Evolutionary conservation across 1,284 basidiomycete genomes (phyloP).

Genomic region (Cryptococcus wingfieldii): DNA sequence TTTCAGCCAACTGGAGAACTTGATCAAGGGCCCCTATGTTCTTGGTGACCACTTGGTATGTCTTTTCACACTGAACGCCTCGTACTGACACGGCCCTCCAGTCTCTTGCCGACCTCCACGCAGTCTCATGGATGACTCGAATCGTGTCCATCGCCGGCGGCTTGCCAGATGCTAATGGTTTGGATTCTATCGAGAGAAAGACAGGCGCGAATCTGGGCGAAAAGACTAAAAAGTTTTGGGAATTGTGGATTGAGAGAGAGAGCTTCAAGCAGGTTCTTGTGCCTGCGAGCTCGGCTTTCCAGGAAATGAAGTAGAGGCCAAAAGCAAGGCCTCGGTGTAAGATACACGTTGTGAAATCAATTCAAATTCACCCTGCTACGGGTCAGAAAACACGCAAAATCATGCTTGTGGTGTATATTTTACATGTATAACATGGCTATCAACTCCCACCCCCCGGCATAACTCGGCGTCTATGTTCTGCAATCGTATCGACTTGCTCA

Average conservation of each 20-base stretch:
- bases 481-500: neutral
- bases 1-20: constrained; percentile 54
- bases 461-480: too few species aligned
- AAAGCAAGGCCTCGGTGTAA: neutral
- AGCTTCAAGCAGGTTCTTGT: constrained; percentile 67
- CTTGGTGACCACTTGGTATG: constrained; percentile 58
- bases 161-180: constrained; percentile 49
- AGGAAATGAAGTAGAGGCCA: neutral
- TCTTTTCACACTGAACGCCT: neutral
- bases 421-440: neutral
- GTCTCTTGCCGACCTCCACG: constrained; percentile 73
- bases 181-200: constrained; percentile 35
- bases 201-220: constrained; percentile 37
- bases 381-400: too few species aligned
- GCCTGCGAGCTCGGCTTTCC: constrained; percentile 11
- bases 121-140: constrained; percentile 70
- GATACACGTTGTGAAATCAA: neutral
- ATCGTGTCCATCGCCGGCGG: constrained; percentile 61
- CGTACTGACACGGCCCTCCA: constrained; percentile 32
- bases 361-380: neutral
- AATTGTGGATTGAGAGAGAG: constrained; percentile 58
- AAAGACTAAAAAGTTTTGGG: constrained; percentile 57
- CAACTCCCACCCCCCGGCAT: too few species aligned
- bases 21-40: constrained; percentile 65
- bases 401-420: neutral